Percentiles rank a stretch among this genome's conserved stretches.
Evolutionary conservation across 805 yeast species (phyloP).

Genomic region (Tetrapisispora namnaoensis): DNA sequence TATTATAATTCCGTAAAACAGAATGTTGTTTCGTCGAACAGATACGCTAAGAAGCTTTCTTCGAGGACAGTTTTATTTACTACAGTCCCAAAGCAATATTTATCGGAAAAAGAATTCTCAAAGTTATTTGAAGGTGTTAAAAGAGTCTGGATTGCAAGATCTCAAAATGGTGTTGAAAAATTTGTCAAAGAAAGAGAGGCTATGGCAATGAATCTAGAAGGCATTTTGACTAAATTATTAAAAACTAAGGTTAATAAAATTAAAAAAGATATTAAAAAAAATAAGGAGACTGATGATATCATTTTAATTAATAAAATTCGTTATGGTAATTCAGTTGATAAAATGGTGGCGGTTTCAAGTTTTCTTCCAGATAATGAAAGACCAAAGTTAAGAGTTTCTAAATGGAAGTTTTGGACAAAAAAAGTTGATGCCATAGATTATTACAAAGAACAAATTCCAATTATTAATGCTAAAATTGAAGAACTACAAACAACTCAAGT

Average conservation of each 20-base stretch:
- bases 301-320: neutral
- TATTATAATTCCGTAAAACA: slow-evolving; percentile 69
- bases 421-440: slow-evolving; percentile 56
- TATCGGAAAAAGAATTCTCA: slow-evolving; percentile 62
- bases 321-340: neutral
- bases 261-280: slow-evolving; percentile 60
- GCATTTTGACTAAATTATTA: slow-evolving; percentile 49
- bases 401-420: slow-evolving; percentile 35
- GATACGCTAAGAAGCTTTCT: slow-evolving; percentile 61
- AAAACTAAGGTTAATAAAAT: slow-evolving; percentile 50
- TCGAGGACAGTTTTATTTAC: slow-evolving; percentile 80
- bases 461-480: slow-evolving; percentile 45
- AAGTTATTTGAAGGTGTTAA: slow-evolving; percentile 77
- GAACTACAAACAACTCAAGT: slow-evolving; percentile 43
- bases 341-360: slow-evolving; percentile 12
- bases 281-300: slow-evolving; percentile 7
- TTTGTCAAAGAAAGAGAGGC: slow-evolving; percentile 50
- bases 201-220: slow-evolving; percentile 56
- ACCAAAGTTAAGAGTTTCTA: slow-evolving; percentile 41
- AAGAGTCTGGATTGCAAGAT: slow-evolving; percentile 71
- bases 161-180: slow-evolving; percentile 41
- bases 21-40: slow-evolving; percentile 72
- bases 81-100: slow-evolving; percentile 65
- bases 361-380: slow-evolving; percentile 60
- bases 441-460: slow-evolving; percentile 48